Base-by-base conservation (phyloP, 2,329 filamentous ascomycete genomes). In the Aspergillus piperis region DNA sequence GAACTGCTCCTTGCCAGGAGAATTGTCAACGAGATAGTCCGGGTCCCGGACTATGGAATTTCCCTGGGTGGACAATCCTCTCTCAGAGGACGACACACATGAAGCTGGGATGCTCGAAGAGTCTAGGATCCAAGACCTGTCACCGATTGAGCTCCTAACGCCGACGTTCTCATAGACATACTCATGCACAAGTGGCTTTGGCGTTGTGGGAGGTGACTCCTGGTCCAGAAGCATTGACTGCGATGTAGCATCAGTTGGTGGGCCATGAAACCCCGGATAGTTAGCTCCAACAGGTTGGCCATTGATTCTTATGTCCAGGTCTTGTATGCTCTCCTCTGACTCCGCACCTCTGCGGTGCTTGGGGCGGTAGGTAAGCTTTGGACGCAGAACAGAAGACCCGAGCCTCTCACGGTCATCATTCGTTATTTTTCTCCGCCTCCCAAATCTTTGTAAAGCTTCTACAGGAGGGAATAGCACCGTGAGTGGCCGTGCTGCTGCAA, bases 151-250 rank as follows among this genome's bases (percentile, higher is more conserved):
- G 21, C 17, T 13, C 23, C 41, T 3, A n/a, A 47, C 54, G 19
- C 8, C 27, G 30, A 36, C 3, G 10, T 57, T 23, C 30, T 47
- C 17, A 36, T 11, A 23, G 10, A 3, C 8, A 41, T 21, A 52
- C 25, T 47, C 30, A 27, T 55, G 49, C 55, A 53, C 8, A 15
- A 17, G 13, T 4, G 19, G 2, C 17, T n/a, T 11, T 19, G 21
- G 17, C 21, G 42, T 57, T 4, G 54, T n/a, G 8, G 23, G 21
- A 15, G 25, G 15, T 2, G 61, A 55, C 21, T 62, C 70, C 13
- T 60, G 52, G 51, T 72, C 70, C 27, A 76, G 63, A 27, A 75
- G 68, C 72, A 77, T 78, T 11, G 73, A 67, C 51, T 75, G 73
- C 2, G 71, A 73, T 5, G 71, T 73, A 8, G 57, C 50, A 41